These are phyloP conservation scores for Cystoisospora suis DNA, from an alignment of 169 alveolate genomes.

Conservation along the genomic window DNA sequence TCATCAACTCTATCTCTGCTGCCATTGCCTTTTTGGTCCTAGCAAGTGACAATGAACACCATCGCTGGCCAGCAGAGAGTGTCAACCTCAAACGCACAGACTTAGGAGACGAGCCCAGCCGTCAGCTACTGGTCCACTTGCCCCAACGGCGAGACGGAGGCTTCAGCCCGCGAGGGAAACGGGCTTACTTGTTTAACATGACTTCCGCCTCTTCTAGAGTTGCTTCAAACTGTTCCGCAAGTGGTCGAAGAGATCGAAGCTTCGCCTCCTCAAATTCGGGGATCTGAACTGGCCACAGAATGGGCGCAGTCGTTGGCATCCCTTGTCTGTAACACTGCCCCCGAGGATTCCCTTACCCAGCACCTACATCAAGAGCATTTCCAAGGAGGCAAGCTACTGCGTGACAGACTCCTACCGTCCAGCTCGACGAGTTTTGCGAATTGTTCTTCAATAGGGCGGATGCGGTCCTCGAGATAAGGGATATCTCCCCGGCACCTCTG, in stretches of 20 bases:
- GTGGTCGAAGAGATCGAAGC: conserved; percentile 57
- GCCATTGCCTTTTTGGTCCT: conserved; percentile 68
- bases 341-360: too few relatives aligned
- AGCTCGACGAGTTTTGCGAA: conserved; percentile 61
- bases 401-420: conserved; percentile 40
- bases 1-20: conserved; percentile 51
- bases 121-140: too few relatives aligned
- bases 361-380: neutral
- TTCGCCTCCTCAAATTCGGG: conserved; percentile 52
- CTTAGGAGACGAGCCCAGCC: too few relatives aligned
- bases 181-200: conserved; percentile 56
- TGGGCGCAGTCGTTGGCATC: too few relatives aligned
- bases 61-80: too few relatives aligned
- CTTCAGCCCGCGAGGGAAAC: too few relatives aligned
- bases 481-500: conserved; percentile 45
- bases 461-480: conserved; percentile 58
- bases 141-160: too few relatives aligned
- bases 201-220: conserved; percentile 61
- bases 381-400: neutral
- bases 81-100: too few relatives aligned
- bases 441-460: conserved; percentile 53
- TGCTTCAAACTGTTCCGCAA: conserved; percentile 55
- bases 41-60: too few relatives aligned
- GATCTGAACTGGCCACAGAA: conserved; percentile 51
- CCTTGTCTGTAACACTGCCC: too few relatives aligned